phyloP scores from a whole-genome alignment of 2,329 filamentous ascomycete genomes.

The Berkeleyomyces rouxiae region DNA sequence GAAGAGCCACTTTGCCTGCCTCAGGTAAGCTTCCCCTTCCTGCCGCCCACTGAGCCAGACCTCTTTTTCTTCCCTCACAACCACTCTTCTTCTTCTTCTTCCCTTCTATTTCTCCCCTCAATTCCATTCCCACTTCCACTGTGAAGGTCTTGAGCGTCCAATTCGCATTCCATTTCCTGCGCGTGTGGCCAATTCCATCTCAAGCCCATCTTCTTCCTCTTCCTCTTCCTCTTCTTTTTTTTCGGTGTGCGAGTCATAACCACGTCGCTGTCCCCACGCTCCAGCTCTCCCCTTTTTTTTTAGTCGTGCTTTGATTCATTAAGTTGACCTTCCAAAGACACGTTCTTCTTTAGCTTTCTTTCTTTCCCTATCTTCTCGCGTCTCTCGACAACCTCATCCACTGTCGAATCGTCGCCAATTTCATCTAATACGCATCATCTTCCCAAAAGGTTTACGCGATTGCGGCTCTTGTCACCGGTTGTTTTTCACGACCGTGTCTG shows the following conservation, averaged over 20 bases:
- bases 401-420: background rate
- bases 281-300: conserved; percentile 11
- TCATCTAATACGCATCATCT: background rate
- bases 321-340: conserved; percentile 7
- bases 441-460: background rate
- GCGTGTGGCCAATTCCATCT: background rate
- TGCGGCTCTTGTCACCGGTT: background rate
- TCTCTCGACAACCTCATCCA: background rate
- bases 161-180: background rate
- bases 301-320: conserved; percentile 12
- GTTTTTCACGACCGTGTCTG: background rate
- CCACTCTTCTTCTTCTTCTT: conserved; percentile 4
- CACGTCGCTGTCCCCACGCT: background rate
- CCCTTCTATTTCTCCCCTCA: background rate
- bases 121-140: background rate
- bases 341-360: background rate
- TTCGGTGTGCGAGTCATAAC: background rate
- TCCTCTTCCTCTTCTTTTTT: background rate
- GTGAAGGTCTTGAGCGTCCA: background rate
- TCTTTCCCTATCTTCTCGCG: background rate
- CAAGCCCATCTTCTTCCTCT: background rate
- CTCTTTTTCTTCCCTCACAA: background rate
- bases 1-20: conserved; percentile 2
- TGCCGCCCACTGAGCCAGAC: background rate
- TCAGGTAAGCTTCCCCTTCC: conserved; percentile 1